Base-by-base conservation (phyloP, 192 early-diverging fungal genomes). In the Diversispora epigaea region DNA sequence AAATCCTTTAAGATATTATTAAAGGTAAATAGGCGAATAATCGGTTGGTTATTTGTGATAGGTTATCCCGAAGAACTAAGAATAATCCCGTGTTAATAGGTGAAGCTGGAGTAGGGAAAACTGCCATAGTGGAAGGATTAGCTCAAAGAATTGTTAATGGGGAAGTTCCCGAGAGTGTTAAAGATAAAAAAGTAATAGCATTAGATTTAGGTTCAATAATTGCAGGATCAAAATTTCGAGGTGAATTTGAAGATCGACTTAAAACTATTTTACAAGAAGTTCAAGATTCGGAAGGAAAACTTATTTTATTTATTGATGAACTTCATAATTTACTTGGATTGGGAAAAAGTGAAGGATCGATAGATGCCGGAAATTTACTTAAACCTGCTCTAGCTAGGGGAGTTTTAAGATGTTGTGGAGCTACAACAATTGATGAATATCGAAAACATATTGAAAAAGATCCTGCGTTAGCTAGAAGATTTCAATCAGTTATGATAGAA, bases 201-300 rank as follows among this genome's bases (percentile, higher is more conserved):
- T 88, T 92, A 19, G 91, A 92, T 65, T 77, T 92, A 9, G 88
- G 88, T 3, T 73, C 76, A 9, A 50, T 84, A 47, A 86, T 93
- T 56, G 96, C 97, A 3, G 97, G 97, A 54, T 91, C 96, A 54
- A 96, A 96, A 81, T 98, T 94, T 82, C 88, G 92, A 56, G 97
- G 83, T 6, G 92, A 94, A 81, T 94, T 94, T 67, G 92, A 94
- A 76, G 92, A 94, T 69, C 84, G 92, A 7, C 78, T 94, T 9
- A 94, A 94, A 76, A 87, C 84, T 8, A 83, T 94, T 66, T 82
- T 94, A 22, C 84, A 86, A 43, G 91, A 92, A 76, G 87, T 94
- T 14, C 85, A 85, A 25, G 90, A 88, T 21, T 8, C 87, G 1
- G 87, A 92, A 60, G 88, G 86, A 25, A 90, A 91, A n/a, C 85